Base-by-base conservation (phyloP, 371 early-diverging fungal species). In the Rhizopus arrhizus region DNA sequence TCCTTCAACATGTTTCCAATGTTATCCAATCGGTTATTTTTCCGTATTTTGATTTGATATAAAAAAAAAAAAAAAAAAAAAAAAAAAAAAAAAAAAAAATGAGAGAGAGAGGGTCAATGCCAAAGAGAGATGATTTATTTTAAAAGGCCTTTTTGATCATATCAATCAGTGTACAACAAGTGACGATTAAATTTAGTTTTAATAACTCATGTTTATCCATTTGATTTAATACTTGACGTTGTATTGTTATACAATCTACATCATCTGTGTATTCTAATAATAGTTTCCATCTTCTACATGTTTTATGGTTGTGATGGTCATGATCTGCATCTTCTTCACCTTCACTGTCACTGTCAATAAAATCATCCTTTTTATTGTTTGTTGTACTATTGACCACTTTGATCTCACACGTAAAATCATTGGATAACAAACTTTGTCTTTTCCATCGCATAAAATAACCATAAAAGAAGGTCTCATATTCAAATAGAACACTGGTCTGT, bases 91-190 rank as follows among this genome's bases (percentile, higher is more conserved):
- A 52, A 31, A 52, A 35, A 31, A 34, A 35, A 28, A 49, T 9
- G 15, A 31, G 9, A 29, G 29, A 33, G 33, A 49, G 33, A 6
- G 6, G 4, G 7, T 9, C 31, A 31, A n/a, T 12, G 7, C 22
- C 7, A 49, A 12, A 9, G 3, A 49, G 9, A 29, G 1, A 28
- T 31, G n/a, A 28, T 31, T 11, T 29, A 28, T 11, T 33, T 31
- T n/a, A 49, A 31, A 49, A 49, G 15, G 50, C 2, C 10, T 49
- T 49, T 10, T 13, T 43, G 7, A 59, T 73, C 8, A 75, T 58
- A 57, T 77, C 77, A 15, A 80, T 66, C 35, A 80, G 57, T 3
- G 74, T 75, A 38, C 75, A 73, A 45, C 74, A 75, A 9, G 78
- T 70, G 16, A 33, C 62, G 13, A 80, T 34, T 16, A 80, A 49